Conservation (phyloP, 1,139 yeast genomes). For the Geotrichum cucujoidarum region DNA sequence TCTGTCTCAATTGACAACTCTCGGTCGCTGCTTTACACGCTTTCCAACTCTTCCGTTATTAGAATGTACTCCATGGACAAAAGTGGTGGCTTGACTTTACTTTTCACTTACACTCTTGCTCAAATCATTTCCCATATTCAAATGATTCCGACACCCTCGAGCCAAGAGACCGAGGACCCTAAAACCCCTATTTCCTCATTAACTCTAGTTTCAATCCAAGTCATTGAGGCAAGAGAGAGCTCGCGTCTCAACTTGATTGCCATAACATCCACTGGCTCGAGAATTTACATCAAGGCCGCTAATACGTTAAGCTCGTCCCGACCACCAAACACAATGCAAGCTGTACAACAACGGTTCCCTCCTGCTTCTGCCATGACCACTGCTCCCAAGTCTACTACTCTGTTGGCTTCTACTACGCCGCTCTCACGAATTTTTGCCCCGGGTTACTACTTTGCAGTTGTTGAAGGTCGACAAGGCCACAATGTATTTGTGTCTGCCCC, state of each 20-base stretch:
- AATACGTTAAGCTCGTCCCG: constrained; percentile 22
- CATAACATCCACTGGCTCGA: constrained; percentile 77
- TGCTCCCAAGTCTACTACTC: constrained; percentile 32
- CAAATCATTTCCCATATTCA: constrained; percentile 35
- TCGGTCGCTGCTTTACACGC: constrained; percentile 70
- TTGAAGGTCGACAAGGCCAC: constrained; percentile 33
- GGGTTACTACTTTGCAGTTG: constrained; percentile 65
- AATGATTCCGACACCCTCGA: constrained; percentile 29
- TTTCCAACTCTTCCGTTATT: constrained; percentile 78
- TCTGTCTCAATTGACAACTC: constrained; percentile 73
- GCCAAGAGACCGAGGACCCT: constrained; percentile 11
- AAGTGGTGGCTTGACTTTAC: constrained; percentile 38
- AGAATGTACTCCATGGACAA: constrained; percentile 61
- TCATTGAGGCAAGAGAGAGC: constrained; percentile 47
- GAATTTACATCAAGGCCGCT: constrained; percentile 51
- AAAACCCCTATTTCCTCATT: constrained; percentile 5
- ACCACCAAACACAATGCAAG: constrained; percentile 37
- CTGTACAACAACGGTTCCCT: constrained; percentile 37
- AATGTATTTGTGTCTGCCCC: constrained; percentile 71
- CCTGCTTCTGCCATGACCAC: constrained; percentile 26
- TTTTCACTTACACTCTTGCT: constrained; percentile 35
- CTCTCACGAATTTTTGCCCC: constrained; percentile 64
- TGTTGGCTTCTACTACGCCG: constrained; percentile 38
- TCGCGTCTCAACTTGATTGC: constrained; percentile 73
- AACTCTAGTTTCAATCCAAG: constrained; percentile 15